Base-by-base conservation (phyloP, 108 stramenopile species). In the Fragilaria crotonensis region DNA sequence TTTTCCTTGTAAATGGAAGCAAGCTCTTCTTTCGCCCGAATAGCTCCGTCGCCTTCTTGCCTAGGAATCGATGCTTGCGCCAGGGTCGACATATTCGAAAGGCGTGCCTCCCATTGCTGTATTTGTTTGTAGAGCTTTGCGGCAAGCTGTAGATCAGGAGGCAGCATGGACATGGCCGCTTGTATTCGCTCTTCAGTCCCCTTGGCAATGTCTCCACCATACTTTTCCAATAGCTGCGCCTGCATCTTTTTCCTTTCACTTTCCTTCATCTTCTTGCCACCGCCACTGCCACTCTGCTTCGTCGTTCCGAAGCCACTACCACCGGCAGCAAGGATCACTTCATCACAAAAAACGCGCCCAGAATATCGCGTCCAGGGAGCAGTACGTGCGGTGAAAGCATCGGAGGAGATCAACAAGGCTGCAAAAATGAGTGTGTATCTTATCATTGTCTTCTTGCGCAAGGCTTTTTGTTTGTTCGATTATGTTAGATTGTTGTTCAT, bases 131-230 rank as follows among this genome's bases (percentile, higher is more conserved):
- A 79, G 17, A 87, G 52, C 48, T 73, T 50, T n/a, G 71, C 45
- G 7, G 78, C 82, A 52, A 67, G 55, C 51, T 66, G 64, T 1
- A 83, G 9, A 53, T 74, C 73, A 21, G 81, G 77, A 18, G 71
- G 62, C 7, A 81, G 59, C n/a, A 66, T 25, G 29, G 49, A 19
- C 36, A 83, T 54, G n/a, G 55, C 45, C 0, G 27, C 25, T 46
- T 80, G 59, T 17, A 87, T 81, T 9, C 70, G 62, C 56, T 62
- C 44, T 73, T 81, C 73, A 18, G 85, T 87, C 9, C 79, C 79
- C 23, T 56, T 48, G 11, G 73, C 67, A 26, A 87, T 66, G 23
- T 80, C 76, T 0, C 82, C 79, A 1, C 82, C 82, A 25, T 83
- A 83, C 11, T 65, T 65, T 54, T 75, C 17, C 5, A 50, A 19